A percentile compares a stretch with the other conserved stretches of the same genome.
These are phyloP conservation scores for Paramicrosporidium saccamoebae DNA, from an alignment of 371 early-diverging fungal species.

Conservation along the genomic window DNA sequence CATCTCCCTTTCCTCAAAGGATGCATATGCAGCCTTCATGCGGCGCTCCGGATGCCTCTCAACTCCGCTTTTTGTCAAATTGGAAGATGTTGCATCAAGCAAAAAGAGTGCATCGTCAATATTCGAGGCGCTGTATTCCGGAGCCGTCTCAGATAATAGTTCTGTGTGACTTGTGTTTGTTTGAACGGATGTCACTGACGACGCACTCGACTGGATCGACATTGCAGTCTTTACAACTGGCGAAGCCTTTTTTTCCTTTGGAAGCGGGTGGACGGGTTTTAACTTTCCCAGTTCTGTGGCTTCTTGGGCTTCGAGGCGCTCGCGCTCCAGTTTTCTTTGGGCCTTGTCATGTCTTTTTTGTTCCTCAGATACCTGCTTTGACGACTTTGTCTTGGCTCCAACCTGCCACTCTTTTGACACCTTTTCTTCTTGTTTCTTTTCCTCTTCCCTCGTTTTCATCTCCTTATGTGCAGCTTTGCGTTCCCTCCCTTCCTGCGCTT, in stretches of 20 bases:
- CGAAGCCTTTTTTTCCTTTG: neutral
- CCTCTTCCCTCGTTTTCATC: conserved; percentile 15
- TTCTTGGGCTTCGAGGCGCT: conserved; percentile 10
- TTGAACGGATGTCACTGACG: conserved; percentile 1
- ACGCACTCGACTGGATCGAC: neutral
- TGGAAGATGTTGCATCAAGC: conserved; percentile 7
- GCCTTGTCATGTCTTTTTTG: conserved; percentile 8
- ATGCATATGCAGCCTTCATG: conserved; percentile 34
- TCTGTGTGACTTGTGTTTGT: conserved; percentile 2
- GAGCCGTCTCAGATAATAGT: conserved; percentile 6
- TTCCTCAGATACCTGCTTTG: conserved; percentile 24
- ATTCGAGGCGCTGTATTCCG: conserved; percentile 24
- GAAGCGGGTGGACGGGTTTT: conserved; percentile 3
- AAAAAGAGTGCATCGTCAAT: conserved; percentile 46
- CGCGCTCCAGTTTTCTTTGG: conserved; percentile 10
- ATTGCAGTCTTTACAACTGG: conserved; percentile 1
- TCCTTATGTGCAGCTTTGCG: conserved; percentile 24
- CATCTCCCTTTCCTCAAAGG: conserved; percentile 23
- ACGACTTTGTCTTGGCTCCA: conserved; percentile 19
- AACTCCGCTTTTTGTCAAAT: conserved; percentile 9
- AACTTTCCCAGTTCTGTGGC: conserved; percentile 4
- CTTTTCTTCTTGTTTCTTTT: conserved; percentile 12
- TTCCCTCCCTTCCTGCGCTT: too few species aligned
- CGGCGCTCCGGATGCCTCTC: conserved; percentile 56
- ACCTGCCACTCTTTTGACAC: conserved; percentile 22